phyloP scores from a whole-genome alignment of 1,139 yeast genomes.

The Hyphopichia khmerensis region DNA sequence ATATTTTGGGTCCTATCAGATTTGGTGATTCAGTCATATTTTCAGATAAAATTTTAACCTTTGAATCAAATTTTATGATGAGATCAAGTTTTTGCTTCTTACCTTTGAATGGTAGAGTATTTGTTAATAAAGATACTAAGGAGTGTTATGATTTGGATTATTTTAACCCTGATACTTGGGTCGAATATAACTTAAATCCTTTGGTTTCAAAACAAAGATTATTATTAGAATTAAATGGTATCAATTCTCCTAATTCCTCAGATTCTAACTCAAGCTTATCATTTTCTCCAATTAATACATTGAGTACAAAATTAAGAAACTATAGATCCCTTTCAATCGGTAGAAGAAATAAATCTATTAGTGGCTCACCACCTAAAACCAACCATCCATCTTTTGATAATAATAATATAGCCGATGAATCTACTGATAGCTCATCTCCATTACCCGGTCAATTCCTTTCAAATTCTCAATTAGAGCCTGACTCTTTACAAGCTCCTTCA shows the following conservation, averaged over 20 bases:
- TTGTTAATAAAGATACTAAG: conserved; percentile 57
- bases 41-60: conserved; percentile 71
- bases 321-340: conserved; percentile 4
- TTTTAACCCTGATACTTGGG: conserved; percentile 81
- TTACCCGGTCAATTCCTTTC: not conserved
- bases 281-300: conserved; percentile 3
- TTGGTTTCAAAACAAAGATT: conserved; percentile 53
- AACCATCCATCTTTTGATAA: not conserved
- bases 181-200: conserved; percentile 71
- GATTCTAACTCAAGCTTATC: not conserved
- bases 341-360: conserved; percentile 2
- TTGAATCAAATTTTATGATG: conserved; percentile 86
- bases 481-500: not conserved
- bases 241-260: not conserved
- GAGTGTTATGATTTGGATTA: conserved; percentile 68
- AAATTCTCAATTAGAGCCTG: not conserved
- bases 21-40: conserved; percentile 78
- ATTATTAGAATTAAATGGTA: conserved; percentile 4
- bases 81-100: conserved; percentile 76
- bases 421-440: not conserved
- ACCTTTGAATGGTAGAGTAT: conserved; percentile 73
- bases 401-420: not conserved
- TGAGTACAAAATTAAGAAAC: conserved; percentile 5
- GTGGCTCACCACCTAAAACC: not conserved
- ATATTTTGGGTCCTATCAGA: conserved; percentile 81